Base-by-base conservation (phyloP, 345 rosid species). In the Pistacia vera region DNA sequence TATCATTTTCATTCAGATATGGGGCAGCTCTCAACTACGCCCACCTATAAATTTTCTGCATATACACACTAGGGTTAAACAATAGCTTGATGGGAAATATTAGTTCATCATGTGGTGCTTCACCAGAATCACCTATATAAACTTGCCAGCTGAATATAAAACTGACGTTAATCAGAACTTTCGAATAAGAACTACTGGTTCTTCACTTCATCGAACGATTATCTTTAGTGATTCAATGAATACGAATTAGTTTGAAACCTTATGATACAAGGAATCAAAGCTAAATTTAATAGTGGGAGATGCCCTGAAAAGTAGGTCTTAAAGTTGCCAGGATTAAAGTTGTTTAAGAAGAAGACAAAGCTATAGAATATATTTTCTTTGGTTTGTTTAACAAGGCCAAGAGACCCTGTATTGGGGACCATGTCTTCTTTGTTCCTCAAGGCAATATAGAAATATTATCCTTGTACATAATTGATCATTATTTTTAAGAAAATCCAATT, bases 341-440 rank as follows among this genome's bases (percentile, higher is more conserved):
- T 66, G 77, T 66, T 49, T 11, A 33, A 46, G 77, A 71, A 78
- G 79, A 78, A 72, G 77, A 75, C 75, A 72, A 38, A 55, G 49
- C 25, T n/a, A 38, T 25, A 70, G 79, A 78, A 81, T 78, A 78
- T 51, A 59, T 81, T 52, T 59, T 51, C 38, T 30, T 58, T 25
- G 36, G 33, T 55, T 44, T n/a, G 22, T 28, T 48, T 65, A 38
- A 57, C 38, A 12, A 35, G n/a, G 28, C 56, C 56, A 52, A 52
- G 68, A 75, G 44, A 57, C 72, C 72, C 8, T 30, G 66, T 75
- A 17, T 66, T 11, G 33, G 55, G 75, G 83, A 68, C 80, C 72
- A 69, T 77, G 67, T 6, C 22, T 46, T 73, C n/a, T 66, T 65
- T 71, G 28, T 64, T 79, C 46, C 66, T 46, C 20, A 35, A 64